A percentile compares a stretch with the other conserved stretches of the same genome.
phyloP scores from a whole-genome alignment of 2,329 filamentous ascomycete species.

The Exophiala xenobiotica region DNA sequence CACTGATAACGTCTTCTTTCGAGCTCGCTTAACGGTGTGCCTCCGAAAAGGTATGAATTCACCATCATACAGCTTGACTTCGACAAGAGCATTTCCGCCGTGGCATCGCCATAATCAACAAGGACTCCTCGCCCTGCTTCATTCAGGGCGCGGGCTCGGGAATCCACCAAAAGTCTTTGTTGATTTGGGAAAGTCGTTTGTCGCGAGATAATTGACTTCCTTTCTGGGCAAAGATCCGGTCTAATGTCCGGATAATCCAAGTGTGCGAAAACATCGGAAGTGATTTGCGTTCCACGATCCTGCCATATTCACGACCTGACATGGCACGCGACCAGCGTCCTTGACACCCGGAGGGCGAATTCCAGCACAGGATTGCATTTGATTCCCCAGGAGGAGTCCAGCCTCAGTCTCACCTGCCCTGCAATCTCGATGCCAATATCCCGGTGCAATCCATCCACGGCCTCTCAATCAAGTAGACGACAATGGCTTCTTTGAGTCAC shows the following conservation, averaged over 20 bases:
- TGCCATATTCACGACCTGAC: too few species aligned
- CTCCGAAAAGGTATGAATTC: conserved; percentile 54
- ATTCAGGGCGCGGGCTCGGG: conserved; percentile 31
- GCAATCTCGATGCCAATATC: not conserved
- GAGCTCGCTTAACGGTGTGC: conserved; percentile 17
- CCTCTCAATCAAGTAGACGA: not conserved
- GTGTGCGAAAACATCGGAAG: not conserved
- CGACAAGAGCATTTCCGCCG: conserved; percentile 42
- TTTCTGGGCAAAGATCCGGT: not conserved
- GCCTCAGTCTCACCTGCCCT: not conserved
- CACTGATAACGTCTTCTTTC: conserved; percentile 5
- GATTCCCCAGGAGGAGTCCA: too few species aligned
- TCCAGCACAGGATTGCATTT: too few species aligned
- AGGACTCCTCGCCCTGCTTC: conserved; percentile 47
- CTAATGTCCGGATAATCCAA: not conserved
- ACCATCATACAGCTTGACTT: conserved; percentile 41
- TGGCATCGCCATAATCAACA: conserved; percentile 41
- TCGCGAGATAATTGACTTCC: not conserved
- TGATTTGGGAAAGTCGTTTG: not conserved
- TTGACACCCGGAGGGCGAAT: too few species aligned
- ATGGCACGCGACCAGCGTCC: too few species aligned
- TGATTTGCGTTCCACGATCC: too few species aligned
- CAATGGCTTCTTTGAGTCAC: conserved; percentile 9
- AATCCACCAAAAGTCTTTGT: not conserved
- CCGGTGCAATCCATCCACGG: too few species aligned